A percentile compares a stretch with the other conserved stretches of the same genome.
Conservation (phyloP, 176 grass and related monocot species). For the Eragrostis curvula region DNA sequence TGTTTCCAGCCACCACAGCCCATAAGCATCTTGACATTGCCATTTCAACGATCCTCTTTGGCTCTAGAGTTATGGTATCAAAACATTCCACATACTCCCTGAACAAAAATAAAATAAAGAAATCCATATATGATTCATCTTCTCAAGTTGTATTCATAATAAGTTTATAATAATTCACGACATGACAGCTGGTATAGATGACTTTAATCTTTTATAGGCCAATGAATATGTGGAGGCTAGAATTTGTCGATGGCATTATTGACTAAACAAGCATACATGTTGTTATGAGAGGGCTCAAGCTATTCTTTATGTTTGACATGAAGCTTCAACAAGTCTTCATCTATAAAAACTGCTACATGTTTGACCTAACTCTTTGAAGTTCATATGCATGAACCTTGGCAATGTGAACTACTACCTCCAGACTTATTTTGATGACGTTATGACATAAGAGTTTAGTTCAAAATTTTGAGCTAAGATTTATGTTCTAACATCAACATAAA, state of each 20-base stretch:
- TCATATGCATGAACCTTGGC: slow-evolving; percentile 36
- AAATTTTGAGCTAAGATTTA: no score
- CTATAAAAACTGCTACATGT: slow-evolving; percentile 23
- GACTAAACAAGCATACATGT: slow-evolving; percentile 31
- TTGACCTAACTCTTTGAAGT: slow-evolving; percentile 27
- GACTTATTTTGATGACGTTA: no score
- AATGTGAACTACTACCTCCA: neutral
- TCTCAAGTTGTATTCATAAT: slow-evolving; percentile 10
- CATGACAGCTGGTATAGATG: slow-evolving; percentile 27
- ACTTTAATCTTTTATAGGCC: slow-evolving; percentile 25
- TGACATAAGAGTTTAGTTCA: no score
- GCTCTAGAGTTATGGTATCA: slow-evolving; percentile 26
- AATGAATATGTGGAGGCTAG: slow-evolving; percentile 28
- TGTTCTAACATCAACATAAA: no score
- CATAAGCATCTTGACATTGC: slow-evolving; percentile 39
- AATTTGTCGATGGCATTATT: slow-evolving; percentile 14
- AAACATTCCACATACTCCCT: neutral
- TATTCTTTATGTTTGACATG: slow-evolving; percentile 51
- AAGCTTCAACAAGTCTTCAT: slow-evolving; percentile 23
- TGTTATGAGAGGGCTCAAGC: neutral
- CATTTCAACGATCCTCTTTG: slow-evolving; percentile 40
- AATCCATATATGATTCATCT: slow-evolving; percentile 1
- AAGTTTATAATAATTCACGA: slow-evolving; percentile 32
- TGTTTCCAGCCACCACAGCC: slow-evolving; percentile 5
- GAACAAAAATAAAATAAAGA: neutral